Base-by-base conservation (phyloP, 495 filamentous ascomycete genomes). In the Penicillium goetzii region DNA sequence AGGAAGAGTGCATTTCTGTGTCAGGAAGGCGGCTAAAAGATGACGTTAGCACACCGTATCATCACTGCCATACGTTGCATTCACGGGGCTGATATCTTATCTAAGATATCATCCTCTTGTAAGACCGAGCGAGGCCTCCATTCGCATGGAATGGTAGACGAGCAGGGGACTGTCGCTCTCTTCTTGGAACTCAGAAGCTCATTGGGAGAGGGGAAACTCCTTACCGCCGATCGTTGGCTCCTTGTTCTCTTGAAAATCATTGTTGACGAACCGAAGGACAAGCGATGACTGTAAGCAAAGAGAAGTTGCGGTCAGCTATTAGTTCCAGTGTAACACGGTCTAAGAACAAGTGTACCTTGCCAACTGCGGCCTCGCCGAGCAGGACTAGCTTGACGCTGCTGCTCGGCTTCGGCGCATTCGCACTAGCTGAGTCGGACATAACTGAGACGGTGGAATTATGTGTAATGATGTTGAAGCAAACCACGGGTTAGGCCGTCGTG, bases 161-260 rank as follows among this genome's bases (percentile, higher is more conserved):
- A 36, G 33, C 49, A 58, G 28, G 17, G 17, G 38, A 25, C 12
- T 34, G n/a, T 12, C 38, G 36, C 40, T 47, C 36, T 57, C 50
- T 33, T 60, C 56, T 25, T 50, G 58, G 58, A 63, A 58, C 33
- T 53, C 51, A 33, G 59, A 59, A n/a, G 50, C 38, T 21, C 30
- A 40, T 60, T 50, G 11, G 50, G 52, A 34, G 2, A 28, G n/a
- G 47, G 47, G 49, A 33, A 28, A 43, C 25, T 55, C 76, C 87
- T 72, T 86, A 96, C 94, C 94, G 83, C 95, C 95, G 82, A 99
- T 99, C 57, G 95, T 99, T 49, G 95, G 95, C 74, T 99, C 95
- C 83, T 99, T 99, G 77, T 99, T 99, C 79, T 98, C 96, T 82
- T 99, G 95, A 72, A 98, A 99, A 80, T 98, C 95, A 81, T 99